Conservation (phyloP, 1,284 basidiomycete genomes). For the Thecaphora frezii region DNA sequence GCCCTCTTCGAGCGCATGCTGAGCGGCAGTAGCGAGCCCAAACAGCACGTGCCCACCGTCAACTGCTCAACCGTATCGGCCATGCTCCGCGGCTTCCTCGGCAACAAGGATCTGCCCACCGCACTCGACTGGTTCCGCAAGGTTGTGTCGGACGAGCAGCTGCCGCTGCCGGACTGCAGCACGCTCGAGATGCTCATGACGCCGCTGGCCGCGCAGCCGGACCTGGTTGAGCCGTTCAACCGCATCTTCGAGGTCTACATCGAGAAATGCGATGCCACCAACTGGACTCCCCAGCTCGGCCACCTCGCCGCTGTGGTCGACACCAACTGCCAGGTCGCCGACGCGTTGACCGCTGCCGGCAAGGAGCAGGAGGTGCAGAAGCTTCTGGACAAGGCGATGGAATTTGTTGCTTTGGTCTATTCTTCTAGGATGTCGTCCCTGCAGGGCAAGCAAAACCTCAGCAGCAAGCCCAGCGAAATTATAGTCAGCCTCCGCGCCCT, state of each 20-base stretch:
- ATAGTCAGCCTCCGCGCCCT: constrained; percentile 7
- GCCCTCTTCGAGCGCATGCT: constrained; percentile 71
- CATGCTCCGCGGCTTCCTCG: constrained; percentile 63
- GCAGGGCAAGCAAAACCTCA: neutral
- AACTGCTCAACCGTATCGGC: constrained; percentile 66
- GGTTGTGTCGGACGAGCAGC: constrained; percentile 6
- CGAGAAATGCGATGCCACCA: neutral
- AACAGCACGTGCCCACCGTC: constrained; percentile 63
- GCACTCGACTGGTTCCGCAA: constrained; percentile 45
- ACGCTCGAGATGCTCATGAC: constrained; percentile 19
- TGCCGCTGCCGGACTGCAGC: constrained; percentile 9
- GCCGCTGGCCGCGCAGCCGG: constrained; percentile 1
- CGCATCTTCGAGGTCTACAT: constrained; percentile 20
- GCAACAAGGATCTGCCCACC: constrained; percentile 24
- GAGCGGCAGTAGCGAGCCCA: constrained; percentile 10
- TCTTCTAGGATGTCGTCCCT: constrained; percentile 2
- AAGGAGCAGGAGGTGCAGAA: constrained; percentile 13
- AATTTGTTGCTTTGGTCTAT: constrained; percentile 15
- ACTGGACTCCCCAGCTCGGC: constrained; percentile 2
- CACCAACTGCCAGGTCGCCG: constrained; percentile 24
- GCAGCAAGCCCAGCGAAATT: constrained; percentile 1
- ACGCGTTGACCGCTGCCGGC: constrained; percentile 20
- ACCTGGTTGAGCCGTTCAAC: constrained; percentile 14
- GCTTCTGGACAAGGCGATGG: constrained; percentile 29
- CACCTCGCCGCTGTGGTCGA: constrained; percentile 17